A percentile compares a stretch with the other conserved stretches of the same genome.
Evolutionary conservation across 1,284 basidiomycete species (phyloP).

Genomic region (Coniferiporia sulphurascens): DNA sequence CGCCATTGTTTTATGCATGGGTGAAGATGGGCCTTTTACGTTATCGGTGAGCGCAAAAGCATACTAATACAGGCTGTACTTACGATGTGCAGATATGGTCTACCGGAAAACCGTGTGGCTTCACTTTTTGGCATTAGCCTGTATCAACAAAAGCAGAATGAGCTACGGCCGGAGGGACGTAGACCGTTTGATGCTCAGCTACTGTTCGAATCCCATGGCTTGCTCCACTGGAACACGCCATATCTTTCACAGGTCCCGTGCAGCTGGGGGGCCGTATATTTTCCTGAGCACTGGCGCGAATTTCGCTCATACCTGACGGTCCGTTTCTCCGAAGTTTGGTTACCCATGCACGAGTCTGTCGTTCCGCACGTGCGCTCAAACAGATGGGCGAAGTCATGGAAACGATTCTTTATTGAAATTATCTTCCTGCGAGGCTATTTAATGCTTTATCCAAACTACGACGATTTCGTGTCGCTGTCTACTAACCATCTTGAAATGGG

Average conservation of each 20-base stretch:
- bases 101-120: constrained; percentile 32
- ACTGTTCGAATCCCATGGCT: constrained; percentile 43
- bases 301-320: constrained; percentile 71
- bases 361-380: constrained; percentile 75
- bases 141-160: constrained; percentile 78
- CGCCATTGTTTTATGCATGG: constrained; percentile 81
- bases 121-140: constrained; percentile 73
- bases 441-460: constrained; percentile 84
- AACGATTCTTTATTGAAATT: constrained; percentile 82
- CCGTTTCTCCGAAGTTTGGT: constrained; percentile 49
- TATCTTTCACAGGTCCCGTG: constrained; percentile 83
- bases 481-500: constrained; percentile 84
- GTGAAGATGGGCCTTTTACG: constrained; percentile 66
- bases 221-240: constrained; percentile 49
- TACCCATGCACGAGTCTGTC: constrained; percentile 42
- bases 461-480: constrained; percentile 63
- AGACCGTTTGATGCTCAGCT: constrained; percentile 59
- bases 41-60: constrained; percentile 50
- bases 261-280: constrained; percentile 88
- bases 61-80: background rate
- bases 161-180: constrained; percentile 65
- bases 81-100: constrained; percentile 48
- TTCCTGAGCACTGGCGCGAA: constrained; percentile 79
- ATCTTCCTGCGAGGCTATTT: constrained; percentile 73
- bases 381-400: constrained; percentile 77